Base-by-base conservation (phyloP, 2,329 filamentous ascomycete genomes). In the Neofusicoccum cordaticola region DNA sequence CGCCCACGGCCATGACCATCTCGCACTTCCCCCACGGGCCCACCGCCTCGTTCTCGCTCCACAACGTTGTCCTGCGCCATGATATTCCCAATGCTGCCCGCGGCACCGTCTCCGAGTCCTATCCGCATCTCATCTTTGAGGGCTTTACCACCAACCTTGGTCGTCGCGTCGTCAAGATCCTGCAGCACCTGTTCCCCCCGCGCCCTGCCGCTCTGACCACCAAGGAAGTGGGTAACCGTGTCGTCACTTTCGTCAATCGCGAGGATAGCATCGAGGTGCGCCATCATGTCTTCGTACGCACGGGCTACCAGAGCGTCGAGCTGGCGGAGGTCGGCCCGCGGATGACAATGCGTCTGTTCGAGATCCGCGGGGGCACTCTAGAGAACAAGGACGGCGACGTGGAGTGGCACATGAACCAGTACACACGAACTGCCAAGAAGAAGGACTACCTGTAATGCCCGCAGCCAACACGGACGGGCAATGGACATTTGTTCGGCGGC, bases 281-380 rank as follows among this genome's bases (percentile, higher is more conserved):
- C 3, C 92, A 96, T 76, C 90, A 93, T 75, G 93, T 99, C 2
- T 99, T 97, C 74, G 94, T 99, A 17, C 89, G 91, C 75, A 98
- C 95, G 0, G 90, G 91, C 0, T 95, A 94, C 74, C 89, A 96
- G 73, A 91, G 90, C 65, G 92, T 98, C 5, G 93, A 96, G 77
- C 79, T 97, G 71, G 89, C 91, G 13, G 93, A 97, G 76, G 92
- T 96, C 58, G 93, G 94, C 0, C 95, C 95, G 1, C 85, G 95
- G 65, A 97, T 98, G 92, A 97, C 93, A n/a, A 95, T 98, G 92
- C 85, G 92, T 69, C 82, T 93, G 62, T 99, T 98, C 74, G 92
- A 98, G 80, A 97, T 99, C 67, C 85, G 93, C 52, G 90, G 89
- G 62, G 94, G 95, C 15, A 96, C 94, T 3, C 81, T 97, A 66